phyloP scores from a whole-genome alignment of 2,329 filamentous ascomycete species.

The Ilyonectria destructans region DNA sequence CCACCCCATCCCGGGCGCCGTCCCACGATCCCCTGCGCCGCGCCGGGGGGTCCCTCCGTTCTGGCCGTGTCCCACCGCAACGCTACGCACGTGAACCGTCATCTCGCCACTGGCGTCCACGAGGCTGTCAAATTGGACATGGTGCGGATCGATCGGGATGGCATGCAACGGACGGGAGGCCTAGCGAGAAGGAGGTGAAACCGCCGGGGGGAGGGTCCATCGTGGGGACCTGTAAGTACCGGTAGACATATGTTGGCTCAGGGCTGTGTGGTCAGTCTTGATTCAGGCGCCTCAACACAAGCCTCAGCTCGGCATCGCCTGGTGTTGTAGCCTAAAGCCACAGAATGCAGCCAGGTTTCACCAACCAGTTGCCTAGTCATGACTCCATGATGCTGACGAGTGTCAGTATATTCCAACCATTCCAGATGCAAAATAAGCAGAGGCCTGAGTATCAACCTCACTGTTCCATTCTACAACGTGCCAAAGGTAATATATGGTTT shows the following conservation, averaged over 20 bases:
- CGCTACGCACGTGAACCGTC: conserved; percentile 4
- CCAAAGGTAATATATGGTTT: background rate
- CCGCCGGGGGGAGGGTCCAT: background rate
- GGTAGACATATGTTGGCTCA: too few species aligned
- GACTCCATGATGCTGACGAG: background rate
- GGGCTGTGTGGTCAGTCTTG: conserved; percentile 17
- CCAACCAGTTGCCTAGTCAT: conserved; percentile 7
- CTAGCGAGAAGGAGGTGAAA: conserved; percentile 22
- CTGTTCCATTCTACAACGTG: background rate
- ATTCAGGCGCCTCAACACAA: conserved; percentile 23
- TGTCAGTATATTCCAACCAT: background rate
- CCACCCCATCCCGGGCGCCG: conserved; percentile 14
- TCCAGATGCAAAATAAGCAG: background rate
- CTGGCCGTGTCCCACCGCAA: background rate
- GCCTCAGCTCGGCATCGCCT: conserved; percentile 11
- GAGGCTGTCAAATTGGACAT: background rate
- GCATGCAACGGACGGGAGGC: background rate
- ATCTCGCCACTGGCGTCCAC: background rate
- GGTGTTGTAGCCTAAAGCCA: conserved; percentile 17
- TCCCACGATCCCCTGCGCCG: background rate
- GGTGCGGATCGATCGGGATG: background rate
- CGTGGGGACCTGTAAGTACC: conserved; percentile 1
- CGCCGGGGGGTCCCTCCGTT: background rate
- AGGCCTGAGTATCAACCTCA: background rate
- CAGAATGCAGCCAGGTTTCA: conserved; percentile 1